Evolutionary conservation across 2,329 filamentous ascomycete genomes (phyloP).

Genomic region (Alternaria sp.): DNA sequence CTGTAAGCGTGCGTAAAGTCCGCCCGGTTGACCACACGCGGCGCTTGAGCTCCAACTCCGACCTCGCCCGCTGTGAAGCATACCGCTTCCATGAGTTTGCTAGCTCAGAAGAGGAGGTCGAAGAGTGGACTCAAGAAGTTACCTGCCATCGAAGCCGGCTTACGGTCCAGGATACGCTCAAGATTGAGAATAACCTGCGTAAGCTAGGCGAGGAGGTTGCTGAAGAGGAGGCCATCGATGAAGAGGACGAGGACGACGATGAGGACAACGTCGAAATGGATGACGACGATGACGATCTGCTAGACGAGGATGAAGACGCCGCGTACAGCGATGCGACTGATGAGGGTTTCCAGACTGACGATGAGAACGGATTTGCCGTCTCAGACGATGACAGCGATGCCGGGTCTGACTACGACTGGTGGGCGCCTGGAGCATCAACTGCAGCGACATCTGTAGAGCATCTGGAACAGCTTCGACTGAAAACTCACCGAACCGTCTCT

Average conservation of each 20-base stretch:
- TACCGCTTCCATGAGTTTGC: slow-evolving; percentile 87
- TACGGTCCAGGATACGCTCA: slow-evolving; percentile 86
- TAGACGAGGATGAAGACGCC: slow-evolving; percentile 56
- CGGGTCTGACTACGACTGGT: slow-evolving; percentile 70
- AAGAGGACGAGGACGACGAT: slow-evolving; percentile 52
- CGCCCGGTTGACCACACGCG: slow-evolving; percentile 40
- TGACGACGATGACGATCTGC: slow-evolving; percentile 50
- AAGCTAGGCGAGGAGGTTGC: slow-evolving; percentile 80
- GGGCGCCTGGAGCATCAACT: slow-evolving; percentile 60
- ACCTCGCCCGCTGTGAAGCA: slow-evolving; percentile 60
- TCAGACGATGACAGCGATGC: slow-evolving; percentile 71
- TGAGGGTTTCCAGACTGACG: slow-evolving; percentile 81
- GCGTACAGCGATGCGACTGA: slow-evolving; percentile 54
- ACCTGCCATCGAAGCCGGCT: slow-evolving; percentile 71
- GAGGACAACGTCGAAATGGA: slow-evolving; percentile 53
- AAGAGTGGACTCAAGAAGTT: slow-evolving; percentile 87
- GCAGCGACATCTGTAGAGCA: slow-evolving; percentile 60
- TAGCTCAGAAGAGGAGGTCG: slow-evolving; percentile 80
- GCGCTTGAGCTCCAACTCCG: slow-evolving; percentile 46
- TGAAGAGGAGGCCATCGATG: slow-evolving; percentile 82
- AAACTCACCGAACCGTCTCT: slow-evolving; percentile 55
- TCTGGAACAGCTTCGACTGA: slow-evolving; percentile 56
- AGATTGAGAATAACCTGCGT: slow-evolving; percentile 88
- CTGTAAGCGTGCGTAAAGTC: slow-evolving; percentile 51
- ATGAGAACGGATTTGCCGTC: slow-evolving; percentile 73